These are phyloP conservation scores for Hyaloperonospora brassicae DNA, from an alignment of 352 stramenopile species.

Conservation along the genomic window DNA sequence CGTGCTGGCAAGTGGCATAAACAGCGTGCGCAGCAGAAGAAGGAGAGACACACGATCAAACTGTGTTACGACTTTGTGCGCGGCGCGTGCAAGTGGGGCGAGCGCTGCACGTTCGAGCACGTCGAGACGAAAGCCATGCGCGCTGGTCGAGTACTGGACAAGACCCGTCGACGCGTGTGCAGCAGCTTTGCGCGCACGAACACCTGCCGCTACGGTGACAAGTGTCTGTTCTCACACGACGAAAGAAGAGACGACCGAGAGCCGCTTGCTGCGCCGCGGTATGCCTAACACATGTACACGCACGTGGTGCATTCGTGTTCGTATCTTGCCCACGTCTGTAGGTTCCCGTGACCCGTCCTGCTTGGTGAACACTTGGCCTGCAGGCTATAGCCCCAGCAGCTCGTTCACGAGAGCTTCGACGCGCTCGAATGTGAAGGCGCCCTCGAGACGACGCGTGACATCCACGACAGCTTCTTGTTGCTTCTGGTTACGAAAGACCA, in stretches of 20 bases:
- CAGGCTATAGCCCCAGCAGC: slow-evolving; percentile 25
- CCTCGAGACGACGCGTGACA: slow-evolving; percentile 44
- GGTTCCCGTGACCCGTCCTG: slow-evolving; percentile 1
- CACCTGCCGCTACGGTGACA: slow-evolving; percentile 64
- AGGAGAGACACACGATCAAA: slow-evolving; percentile 54
- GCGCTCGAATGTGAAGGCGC: slow-evolving; percentile 55
- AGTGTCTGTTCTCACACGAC: slow-evolving; percentile 64
- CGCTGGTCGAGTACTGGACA: slow-evolving; percentile 37
- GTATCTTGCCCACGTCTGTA: too few species aligned
- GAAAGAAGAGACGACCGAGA: slow-evolving; percentile 6
- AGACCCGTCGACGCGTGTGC: slow-evolving; percentile 49
- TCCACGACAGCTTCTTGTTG: slow-evolving; percentile 58
- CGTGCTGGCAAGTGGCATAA: slow-evolving; percentile 78
- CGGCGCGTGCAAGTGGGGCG: slow-evolving; percentile 55
- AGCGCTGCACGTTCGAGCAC: slow-evolving; percentile 67
- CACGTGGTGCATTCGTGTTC: too few species aligned
- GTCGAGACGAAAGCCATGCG: slow-evolving; percentile 62
- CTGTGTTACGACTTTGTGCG: slow-evolving; percentile 83
- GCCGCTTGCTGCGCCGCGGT: too few species aligned
- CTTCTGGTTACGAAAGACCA: slow-evolving; percentile 48
- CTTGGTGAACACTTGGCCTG: not conserved
- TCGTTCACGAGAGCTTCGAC: slow-evolving; percentile 33
- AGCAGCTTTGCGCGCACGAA: slow-evolving; percentile 36
- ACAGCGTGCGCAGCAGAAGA: slow-evolving; percentile 60
- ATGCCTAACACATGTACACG: too few species aligned